Conservation (phyloP, 2,329 filamentous ascomycete species). For the Tricladium varicosporioides region DNA sequence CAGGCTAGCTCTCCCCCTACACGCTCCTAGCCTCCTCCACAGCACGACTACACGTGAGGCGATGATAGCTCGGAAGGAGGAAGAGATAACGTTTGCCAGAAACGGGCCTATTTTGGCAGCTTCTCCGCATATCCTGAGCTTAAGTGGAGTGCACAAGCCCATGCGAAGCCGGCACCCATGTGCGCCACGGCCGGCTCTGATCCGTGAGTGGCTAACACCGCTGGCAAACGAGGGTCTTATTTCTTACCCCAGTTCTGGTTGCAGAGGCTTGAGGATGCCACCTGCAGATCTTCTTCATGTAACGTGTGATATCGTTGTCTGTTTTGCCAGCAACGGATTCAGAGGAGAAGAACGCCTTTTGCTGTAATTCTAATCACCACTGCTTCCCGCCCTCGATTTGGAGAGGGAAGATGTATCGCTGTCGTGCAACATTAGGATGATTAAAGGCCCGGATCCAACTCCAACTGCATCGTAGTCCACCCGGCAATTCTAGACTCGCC, state of each 20-base stretch:
- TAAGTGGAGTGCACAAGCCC: no score
- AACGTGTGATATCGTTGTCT: slow-evolving; percentile 21
- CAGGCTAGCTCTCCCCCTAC: not conserved
- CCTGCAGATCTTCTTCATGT: slow-evolving; percentile 22
- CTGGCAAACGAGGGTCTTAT: not conserved
- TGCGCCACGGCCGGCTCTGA: not conserved
- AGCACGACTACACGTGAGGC: not conserved
- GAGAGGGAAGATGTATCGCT: not conserved
- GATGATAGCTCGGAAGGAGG: not conserved
- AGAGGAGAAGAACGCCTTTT: not conserved
- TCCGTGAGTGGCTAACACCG: not conserved
- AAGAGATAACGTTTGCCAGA: not conserved
- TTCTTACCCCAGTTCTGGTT: slow-evolving; percentile 20
- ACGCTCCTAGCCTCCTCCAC: not conserved
- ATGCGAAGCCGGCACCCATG: not conserved
- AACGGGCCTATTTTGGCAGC: slow-evolving; percentile 1
- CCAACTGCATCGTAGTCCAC: not conserved
- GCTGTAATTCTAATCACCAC: not conserved
- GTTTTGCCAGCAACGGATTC: not conserved
- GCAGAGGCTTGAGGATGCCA: slow-evolving; percentile 9
- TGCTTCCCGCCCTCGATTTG: not conserved
- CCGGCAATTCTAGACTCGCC: not conserved
- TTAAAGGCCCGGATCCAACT: not conserved
- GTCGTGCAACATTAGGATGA: not conserved
- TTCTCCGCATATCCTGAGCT: slow-evolving; percentile 1